A percentile compares a stretch with the other conserved stretches of the same genome.
phyloP scores from a whole-genome alignment of 352 stramenopile genomes.

The Pythium angustatum region DNA sequence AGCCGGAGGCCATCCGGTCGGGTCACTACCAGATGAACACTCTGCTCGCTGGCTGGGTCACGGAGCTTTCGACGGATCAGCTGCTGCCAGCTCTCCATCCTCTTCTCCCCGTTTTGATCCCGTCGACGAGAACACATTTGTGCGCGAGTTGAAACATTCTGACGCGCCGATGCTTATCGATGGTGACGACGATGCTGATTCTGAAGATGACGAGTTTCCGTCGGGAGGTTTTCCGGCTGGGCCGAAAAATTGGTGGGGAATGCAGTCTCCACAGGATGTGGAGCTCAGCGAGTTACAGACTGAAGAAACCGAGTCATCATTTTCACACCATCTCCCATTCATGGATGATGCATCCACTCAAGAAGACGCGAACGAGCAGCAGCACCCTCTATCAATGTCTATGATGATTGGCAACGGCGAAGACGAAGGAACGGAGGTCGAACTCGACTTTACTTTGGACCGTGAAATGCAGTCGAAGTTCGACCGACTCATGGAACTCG shows the following conservation, averaged over 20 bases:
- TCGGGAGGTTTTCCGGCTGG: conserved; percentile 55
- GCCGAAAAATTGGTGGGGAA: conserved; percentile 78
- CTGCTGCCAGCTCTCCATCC: conserved; percentile 19
- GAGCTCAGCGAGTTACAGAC: conserved; percentile 80
- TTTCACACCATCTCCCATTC: conserved; percentile 60
- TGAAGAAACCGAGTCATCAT: conserved; percentile 67
- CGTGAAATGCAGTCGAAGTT: conserved; percentile 74
- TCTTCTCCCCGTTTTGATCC: conserved; percentile 44
- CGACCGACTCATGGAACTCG: conserved; percentile 67
- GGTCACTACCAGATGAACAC: conserved; percentile 55
- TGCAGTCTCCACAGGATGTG: conserved; percentile 51
- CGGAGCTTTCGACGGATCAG: conserved; percentile 4
- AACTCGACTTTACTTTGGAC: conserved; percentile 82
- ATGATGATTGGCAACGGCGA: conserved; percentile 66
- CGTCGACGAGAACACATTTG: conserved; percentile 45
- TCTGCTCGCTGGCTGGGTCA: conserved; percentile 62
- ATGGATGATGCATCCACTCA: conserved; percentile 41
- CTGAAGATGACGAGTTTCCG: conserved; percentile 43
- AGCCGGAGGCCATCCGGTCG: conserved; percentile 31
- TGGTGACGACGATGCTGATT: conserved; percentile 34
- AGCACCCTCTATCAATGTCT: conserved; percentile 77
- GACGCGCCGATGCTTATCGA: not conserved
- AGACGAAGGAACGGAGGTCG: conserved; percentile 74
- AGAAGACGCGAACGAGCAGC: conserved; percentile 30
- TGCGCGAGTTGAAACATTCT: conserved; percentile 1